Evolutionary conservation across 495 filamentous ascomycete genomes (phyloP).

Genomic region (Friedmanniomyces simplex): DNA sequence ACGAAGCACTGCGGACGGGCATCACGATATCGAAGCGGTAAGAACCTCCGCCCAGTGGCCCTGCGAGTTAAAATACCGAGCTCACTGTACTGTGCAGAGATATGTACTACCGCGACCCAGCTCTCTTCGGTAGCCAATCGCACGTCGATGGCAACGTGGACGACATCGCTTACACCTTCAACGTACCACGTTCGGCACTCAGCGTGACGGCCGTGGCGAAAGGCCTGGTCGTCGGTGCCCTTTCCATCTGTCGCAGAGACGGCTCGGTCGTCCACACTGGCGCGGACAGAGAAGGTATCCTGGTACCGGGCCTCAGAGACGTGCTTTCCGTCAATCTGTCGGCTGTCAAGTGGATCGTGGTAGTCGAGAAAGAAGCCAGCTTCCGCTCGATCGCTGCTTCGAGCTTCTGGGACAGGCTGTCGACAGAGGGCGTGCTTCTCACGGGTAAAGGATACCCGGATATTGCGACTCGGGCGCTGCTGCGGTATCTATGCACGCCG

Average conservation of each 20-base stretch:
- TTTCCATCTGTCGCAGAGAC: conserved; percentile 33
- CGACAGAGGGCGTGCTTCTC: conserved; percentile 50
- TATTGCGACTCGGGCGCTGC: conserved; percentile 64
- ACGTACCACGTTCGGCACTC: conserved; percentile 47
- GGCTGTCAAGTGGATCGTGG: conserved; percentile 57
- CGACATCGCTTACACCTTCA: conserved; percentile 70
- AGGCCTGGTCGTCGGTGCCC: conserved; percentile 52
- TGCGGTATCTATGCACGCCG: conserved; percentile 35
- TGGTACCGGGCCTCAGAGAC: conserved; percentile 53
- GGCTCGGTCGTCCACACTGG: conserved; percentile 22
- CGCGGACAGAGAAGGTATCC: conserved; percentile 43
- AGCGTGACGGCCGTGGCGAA: conserved; percentile 67
- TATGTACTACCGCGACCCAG: conserved; percentile 80
- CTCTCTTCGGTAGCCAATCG: conserved; percentile 66
- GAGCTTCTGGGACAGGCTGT: conserved; percentile 41
- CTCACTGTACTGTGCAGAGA: conserved; percentile 45
- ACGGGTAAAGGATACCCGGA: conserved; percentile 92
- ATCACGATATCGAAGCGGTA: conserved; percentile 71
- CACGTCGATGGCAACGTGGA: conserved; percentile 73
- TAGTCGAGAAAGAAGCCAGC: conserved; percentile 91
- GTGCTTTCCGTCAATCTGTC: conserved; percentile 45
- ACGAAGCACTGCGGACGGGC: conserved; percentile 53
- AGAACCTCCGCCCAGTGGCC: too few relatives aligned
- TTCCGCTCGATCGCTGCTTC: conserved; percentile 59
- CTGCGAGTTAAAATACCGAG: background rate